Conservation (phyloP, 2,329 filamentous ascomycete species). For the Xylaria polymorpha region DNA sequence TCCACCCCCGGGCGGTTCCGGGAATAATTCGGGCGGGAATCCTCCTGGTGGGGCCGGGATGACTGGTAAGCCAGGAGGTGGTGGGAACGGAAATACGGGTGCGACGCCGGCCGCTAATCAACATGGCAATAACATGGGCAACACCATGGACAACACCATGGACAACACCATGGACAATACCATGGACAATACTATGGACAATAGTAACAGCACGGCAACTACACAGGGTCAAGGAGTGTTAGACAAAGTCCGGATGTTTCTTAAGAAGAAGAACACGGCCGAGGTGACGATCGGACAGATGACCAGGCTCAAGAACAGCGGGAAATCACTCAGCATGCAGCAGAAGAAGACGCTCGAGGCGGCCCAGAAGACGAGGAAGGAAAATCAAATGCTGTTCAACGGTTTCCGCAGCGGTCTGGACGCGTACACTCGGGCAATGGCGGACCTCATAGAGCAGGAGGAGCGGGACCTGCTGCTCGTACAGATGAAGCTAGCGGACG, state of each 20-base stretch:
- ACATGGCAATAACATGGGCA: not conserved
- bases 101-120: not conserved
- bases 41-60: not conserved
- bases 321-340: not conserved
- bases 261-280: constrained; percentile 4
- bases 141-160: not conserved
- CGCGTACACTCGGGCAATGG: not conserved
- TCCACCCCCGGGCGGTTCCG: not conserved
- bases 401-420: not conserved
- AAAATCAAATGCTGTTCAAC: not conserved
- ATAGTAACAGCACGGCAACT: not conserved
- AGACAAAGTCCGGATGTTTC: not conserved
- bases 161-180: not conserved
- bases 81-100: not conserved
- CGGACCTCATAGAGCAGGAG: not conserved
- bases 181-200: no score
- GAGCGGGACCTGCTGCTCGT: not conserved
- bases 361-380: not conserved
- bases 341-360: not conserved
- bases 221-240: not conserved
- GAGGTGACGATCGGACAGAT: not conserved
- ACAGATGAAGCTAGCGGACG: not conserved
- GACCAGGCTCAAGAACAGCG: not conserved
- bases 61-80: not conserved
- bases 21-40: not conserved